phyloP scores from a whole-genome alignment of 371 early-diverging fungal genomes.

The Mortierella sp. region DNA sequence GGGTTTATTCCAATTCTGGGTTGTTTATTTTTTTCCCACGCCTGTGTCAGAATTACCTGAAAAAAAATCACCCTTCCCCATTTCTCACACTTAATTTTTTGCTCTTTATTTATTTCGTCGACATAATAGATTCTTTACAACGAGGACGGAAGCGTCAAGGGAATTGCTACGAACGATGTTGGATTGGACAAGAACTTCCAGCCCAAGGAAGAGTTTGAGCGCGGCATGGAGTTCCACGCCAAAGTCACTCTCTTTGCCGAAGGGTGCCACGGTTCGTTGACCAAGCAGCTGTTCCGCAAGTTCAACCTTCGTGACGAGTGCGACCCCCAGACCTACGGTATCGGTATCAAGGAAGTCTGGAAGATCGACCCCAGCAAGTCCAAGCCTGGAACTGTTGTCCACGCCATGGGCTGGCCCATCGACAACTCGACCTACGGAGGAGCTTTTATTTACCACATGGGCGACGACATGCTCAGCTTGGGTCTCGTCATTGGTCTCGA shows the following conservation, averaged over 20 bases:
- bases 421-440: constrained; percentile 94
- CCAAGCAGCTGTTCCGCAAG: constrained; percentile 90
- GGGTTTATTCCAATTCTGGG: constrained; percentile 1
- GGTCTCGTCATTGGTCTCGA: constrained; percentile 96
- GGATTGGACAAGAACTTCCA: constrained; percentile 92
- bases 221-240: constrained; percentile 96
- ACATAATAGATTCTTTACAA: constrained; percentile 80
- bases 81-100: background rate
- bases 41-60: constrained; percentile 10
- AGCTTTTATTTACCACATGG: constrained; percentile 96
- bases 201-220: constrained; percentile 93
- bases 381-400: constrained; percentile 87
- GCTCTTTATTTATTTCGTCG: background rate
- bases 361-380: constrained; percentile 92
- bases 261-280: constrained; percentile 97
- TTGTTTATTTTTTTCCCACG: constrained; percentile 33
- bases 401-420: constrained; percentile 95
- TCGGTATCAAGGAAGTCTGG: constrained; percentile 99
- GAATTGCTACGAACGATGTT: constrained; percentile 96
- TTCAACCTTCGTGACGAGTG: constrained; percentile 90
- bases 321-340: constrained; percentile 90
- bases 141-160: constrained; percentile 92
- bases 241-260: constrained; percentile 97
- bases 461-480: constrained; percentile 86
- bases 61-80: background rate